Percentiles rank a stretch among this genome's conserved stretches.
Evolutionary conservation across 805 yeast genomes (phyloP).

Genomic region (Tetrapisispora fleetii): DNA sequence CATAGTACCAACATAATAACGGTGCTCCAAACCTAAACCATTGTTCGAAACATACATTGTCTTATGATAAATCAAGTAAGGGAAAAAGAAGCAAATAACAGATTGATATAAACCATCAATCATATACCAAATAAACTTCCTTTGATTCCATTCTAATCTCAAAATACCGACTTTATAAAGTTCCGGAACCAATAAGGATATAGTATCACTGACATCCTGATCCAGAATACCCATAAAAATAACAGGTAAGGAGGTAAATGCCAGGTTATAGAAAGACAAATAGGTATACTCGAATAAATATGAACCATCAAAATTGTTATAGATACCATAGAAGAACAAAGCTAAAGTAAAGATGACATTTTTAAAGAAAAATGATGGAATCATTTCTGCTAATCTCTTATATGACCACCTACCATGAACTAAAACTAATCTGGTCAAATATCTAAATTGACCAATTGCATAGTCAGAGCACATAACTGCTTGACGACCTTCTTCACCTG

Average conservation of each 20-base stretch:
- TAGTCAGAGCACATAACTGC: slow-evolving; percentile 85
- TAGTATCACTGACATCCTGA: slow-evolving; percentile 66
- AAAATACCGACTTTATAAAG: slow-evolving; percentile 63
- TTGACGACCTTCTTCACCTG: slow-evolving; percentile 87
- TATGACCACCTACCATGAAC: slow-evolving; percentile 86
- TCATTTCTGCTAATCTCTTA: slow-evolving; percentile 73
- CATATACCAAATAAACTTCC: slow-evolving; percentile 65
- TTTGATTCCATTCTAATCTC: slow-evolving; percentile 62
- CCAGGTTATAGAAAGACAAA: slow-evolving; percentile 72
- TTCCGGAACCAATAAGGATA: slow-evolving; percentile 65
- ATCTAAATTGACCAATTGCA: slow-evolving; percentile 81
- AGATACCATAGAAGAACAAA: slow-evolving; percentile 72
- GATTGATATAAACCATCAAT: slow-evolving; percentile 74
- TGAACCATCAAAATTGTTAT: slow-evolving; percentile 67
- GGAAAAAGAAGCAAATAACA: slow-evolving; percentile 62
- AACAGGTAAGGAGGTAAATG: slow-evolving; percentile 74
- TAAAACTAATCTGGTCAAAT: slow-evolving; percentile 50
- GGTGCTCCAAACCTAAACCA: slow-evolving; percentile 56
- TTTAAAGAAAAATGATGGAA: slow-evolving; percentile 72
- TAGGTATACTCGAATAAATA: slow-evolving; percentile 72
- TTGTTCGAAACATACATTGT: slow-evolving; percentile 38
- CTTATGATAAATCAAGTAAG: slow-evolving; percentile 43
- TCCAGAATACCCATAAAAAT: slow-evolving; percentile 70
- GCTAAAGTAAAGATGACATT: slow-evolving; percentile 69
- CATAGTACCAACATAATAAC: slow-evolving; percentile 62